Base-by-base conservation (phyloP, 805 yeast species). In the Cyberlindnera misumaiensis region DNA sequence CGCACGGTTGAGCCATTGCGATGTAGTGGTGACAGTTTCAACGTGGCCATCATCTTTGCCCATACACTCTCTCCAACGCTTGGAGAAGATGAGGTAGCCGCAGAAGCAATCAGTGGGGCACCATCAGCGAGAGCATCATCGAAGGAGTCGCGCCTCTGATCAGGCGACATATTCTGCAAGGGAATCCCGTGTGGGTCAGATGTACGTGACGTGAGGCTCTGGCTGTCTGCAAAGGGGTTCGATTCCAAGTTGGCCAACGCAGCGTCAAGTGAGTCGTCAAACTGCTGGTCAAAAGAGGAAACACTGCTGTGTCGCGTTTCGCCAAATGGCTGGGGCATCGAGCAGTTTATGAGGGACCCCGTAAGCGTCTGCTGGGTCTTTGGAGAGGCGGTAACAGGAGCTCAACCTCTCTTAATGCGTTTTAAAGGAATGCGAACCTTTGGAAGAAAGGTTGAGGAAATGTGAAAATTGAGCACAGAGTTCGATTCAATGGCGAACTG, bases 221-320 rank as follows among this genome's bases (percentile, higher is more conserved):
- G 55, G 48, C 39, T 43, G 58, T 40, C 56, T 39, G 52, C 45
- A 39, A 53, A 64, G 48, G 52, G 63, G 49, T 61, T 67, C 47
- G 65, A 67, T 56, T 60, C 77, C 50, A 47, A 65, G 66, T 51
- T 63, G 43, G 75, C 75, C 46, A 82, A 62, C 1, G 87, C 90
- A 34, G 75, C 75, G 49, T 79, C 83, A 41, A 80, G 63, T 10
- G 83, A 76, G 45, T 67, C 69, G 53, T 81, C 87, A 52, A 82
- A 74, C 47, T 68, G 69, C 46, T 74, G 72, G 48, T 81, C 87
- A 49, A 80, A 68, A 11, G 76, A 64, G 33, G 72, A 72, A 24
- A 52, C 48, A 38, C 68, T 64, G 37, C 47, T 44, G 34, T 52
- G 53, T 35, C 53, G 24, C 24, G 24, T 20, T 5, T 20, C 24